Evolutionary conservation across 352 stramenopile species (phyloP).

Genomic region (Phytophthora macrochlamydospora): DNA sequence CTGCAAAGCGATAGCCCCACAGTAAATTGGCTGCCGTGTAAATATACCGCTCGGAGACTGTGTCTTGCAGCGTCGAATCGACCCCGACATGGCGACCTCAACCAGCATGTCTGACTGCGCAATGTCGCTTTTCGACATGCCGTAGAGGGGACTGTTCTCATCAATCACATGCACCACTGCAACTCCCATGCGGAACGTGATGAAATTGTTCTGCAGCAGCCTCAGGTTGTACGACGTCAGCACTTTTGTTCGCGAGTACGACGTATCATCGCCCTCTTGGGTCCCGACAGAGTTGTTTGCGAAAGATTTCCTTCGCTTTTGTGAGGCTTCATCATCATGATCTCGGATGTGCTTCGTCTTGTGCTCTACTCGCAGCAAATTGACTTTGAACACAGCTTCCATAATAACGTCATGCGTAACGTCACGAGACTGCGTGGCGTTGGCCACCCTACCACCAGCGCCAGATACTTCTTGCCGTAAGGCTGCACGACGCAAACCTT

Average conservation of each 20-base stretch:
- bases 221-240: constrained; percentile 82
- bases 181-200: constrained; percentile 86
- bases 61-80: constrained; percentile 85
- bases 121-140: constrained; percentile 65
- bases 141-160: constrained; percentile 65
- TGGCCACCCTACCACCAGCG: constrained; percentile 81
- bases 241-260: constrained; percentile 42
- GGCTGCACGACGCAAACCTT: constrained; percentile 80
- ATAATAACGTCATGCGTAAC: constrained; percentile 87
- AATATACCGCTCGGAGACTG: constrained; percentile 77
- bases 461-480: constrained; percentile 72
- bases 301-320: constrained; percentile 18
- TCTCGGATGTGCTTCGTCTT: constrained; percentile 42
- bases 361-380: constrained; percentile 77
- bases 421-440: constrained; percentile 80
- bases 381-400: constrained; percentile 80
- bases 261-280: constrained; percentile 14
- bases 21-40: constrained; percentile 72
- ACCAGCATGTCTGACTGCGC: constrained; percentile 74
- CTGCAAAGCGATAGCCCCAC: constrained; percentile 76
- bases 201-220: constrained; percentile 84
- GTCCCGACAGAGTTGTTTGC: constrained; percentile 4
- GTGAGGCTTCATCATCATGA: constrained; percentile 29
- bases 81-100: constrained; percentile 80
- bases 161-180: constrained; percentile 84